phyloP scores from a whole-genome alignment of 495 filamentous ascomycete genomes.

The Entonaema liquescens region DNA sequence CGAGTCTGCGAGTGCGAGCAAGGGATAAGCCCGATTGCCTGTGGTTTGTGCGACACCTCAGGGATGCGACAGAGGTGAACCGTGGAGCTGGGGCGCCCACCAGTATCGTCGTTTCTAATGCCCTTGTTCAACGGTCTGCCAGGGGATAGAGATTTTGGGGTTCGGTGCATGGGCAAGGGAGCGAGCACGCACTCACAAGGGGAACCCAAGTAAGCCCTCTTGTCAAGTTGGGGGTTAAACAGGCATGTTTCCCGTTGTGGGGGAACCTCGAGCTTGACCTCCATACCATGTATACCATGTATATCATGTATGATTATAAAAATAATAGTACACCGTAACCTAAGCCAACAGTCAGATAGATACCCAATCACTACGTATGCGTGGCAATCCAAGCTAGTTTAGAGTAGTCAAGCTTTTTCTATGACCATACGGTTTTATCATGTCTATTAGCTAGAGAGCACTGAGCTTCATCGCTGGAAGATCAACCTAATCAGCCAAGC shows the following conservation, averaged over 20 bases:
- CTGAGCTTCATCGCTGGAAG: constrained; percentile 25
- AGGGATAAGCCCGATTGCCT: constrained; percentile 42
- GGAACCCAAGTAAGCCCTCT: constrained; percentile 19
- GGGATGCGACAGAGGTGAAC: constrained; percentile 42
- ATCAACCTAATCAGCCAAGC: constrained; percentile 25
- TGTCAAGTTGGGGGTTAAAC: constrained; percentile 35
- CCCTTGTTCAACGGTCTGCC: constrained; percentile 31
- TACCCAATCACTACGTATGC: constrained; percentile 1
- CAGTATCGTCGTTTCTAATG: constrained; percentile 25
- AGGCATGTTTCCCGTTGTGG: constrained; percentile 36
- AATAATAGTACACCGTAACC: constrained; percentile 6
- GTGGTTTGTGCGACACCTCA: constrained; percentile 42
- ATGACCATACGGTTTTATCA: neutral
- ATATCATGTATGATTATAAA: constrained; percentile 5
- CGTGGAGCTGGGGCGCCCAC: constrained; percentile 39
- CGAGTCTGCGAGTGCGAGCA: constrained; percentile 40
- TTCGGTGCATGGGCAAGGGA: constrained; percentile 36
- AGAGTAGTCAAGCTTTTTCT: constrained; percentile 14
- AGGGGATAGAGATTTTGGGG: constrained; percentile 34
- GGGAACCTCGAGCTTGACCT: constrained; percentile 32
- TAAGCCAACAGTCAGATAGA: constrained; percentile 8
- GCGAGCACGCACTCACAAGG: constrained; percentile 38
- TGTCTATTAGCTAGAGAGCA: constrained; percentile 23
- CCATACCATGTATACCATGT: neutral
- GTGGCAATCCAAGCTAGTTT: constrained; percentile 4